A percentile compares a stretch with the other conserved stretches of the same genome.
Conservation (phyloP, 768 basidiomycete genomes). For the Tephrocybe sp. region DNA sequence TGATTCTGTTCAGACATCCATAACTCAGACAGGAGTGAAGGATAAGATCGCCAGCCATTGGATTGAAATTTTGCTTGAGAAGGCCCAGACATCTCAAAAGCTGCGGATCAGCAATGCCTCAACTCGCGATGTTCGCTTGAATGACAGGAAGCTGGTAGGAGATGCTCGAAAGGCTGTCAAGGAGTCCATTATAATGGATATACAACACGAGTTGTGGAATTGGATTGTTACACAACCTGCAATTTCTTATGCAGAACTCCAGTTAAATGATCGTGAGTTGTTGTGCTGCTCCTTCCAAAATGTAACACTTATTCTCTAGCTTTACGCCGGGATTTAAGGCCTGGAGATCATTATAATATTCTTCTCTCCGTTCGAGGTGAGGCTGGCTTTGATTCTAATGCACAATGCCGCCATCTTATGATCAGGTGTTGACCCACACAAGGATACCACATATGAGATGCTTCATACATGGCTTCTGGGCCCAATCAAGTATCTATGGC, state of each 20-base stretch:
- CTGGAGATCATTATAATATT: slow-evolving; percentile 22
- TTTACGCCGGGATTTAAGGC: slow-evolving; percentile 2
- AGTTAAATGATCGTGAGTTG: slow-evolving; percentile 6
- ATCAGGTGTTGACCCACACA: slow-evolving; percentile 22
- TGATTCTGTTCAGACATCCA: slow-evolving; percentile 2
- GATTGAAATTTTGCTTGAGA: slow-evolving; percentile 20
- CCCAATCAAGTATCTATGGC: slow-evolving; percentile 34
- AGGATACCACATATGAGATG: slow-evolving; percentile 35
- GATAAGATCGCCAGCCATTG: slow-evolving; percentile 27
- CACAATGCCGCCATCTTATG: background rate
- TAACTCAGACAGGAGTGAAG: slow-evolving; percentile 26
- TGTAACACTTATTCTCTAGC: background rate
- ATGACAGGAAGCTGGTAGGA: background rate
- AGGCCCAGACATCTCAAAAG: slow-evolving; percentile 1
- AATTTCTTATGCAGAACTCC: slow-evolving; percentile 3
- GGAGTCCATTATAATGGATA: slow-evolving; percentile 8
- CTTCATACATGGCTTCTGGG: slow-evolving; percentile 36
- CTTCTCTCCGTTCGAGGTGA: slow-evolving; percentile 20
- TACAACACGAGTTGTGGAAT: slow-evolving; percentile 17
- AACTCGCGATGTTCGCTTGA: slow-evolving; percentile 3
- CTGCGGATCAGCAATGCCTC: background rate
- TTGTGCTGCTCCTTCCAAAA: background rate
- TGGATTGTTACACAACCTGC: slow-evolving; percentile 22
- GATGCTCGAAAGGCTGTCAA: slow-evolving; percentile 10
- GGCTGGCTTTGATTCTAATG: background rate